These are phyloP conservation scores for Diaporthe citri DNA, from an alignment of 2,329 filamentous ascomycete genomes.

Conservation along the genomic window DNA sequence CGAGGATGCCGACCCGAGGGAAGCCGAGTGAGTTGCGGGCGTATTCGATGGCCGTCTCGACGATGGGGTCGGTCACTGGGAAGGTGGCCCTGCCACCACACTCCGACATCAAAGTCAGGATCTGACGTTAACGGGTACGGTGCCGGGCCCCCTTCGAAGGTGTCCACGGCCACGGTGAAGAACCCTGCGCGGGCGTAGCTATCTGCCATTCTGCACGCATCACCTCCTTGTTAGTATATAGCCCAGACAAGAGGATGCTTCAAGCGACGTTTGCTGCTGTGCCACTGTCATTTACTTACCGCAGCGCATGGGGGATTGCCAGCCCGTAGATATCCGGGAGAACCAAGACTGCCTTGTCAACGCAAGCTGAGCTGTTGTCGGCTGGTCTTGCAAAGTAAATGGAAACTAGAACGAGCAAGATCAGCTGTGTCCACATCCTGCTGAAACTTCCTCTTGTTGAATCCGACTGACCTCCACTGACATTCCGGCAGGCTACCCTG, in stretches of 20 bases:
- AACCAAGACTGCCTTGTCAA: neutral
- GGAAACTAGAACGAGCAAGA: neutral
- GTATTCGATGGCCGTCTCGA: constrained; percentile 60
- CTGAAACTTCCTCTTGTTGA: neutral
- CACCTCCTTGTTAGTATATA: neutral
- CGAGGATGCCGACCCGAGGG: constrained; percentile 66
- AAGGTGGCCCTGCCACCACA: constrained; percentile 56
- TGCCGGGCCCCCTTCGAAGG: constrained; percentile 72
- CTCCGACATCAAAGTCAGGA: constrained; percentile 56
- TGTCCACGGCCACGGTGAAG: constrained; percentile 73
- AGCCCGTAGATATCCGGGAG: constrained; percentile 2
- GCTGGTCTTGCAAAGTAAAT: neutral
- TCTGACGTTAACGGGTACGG: constrained; percentile 50
- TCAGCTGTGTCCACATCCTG: neutral
- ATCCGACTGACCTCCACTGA: neutral
- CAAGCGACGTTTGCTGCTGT: neutral
- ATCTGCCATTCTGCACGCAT: constrained; percentile 64
- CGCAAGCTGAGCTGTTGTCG: neutral
- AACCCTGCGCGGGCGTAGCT: constrained; percentile 76
- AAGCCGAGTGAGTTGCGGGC: constrained; percentile 62
- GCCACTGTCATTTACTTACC: neutral
- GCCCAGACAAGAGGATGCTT: neutral
- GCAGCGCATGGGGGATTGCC: neutral
- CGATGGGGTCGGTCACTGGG: constrained; percentile 59
- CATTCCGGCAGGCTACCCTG: neutral